Conservation (phyloP, 129 eudicot species). For the Flaveria sonorensis region DNA sequence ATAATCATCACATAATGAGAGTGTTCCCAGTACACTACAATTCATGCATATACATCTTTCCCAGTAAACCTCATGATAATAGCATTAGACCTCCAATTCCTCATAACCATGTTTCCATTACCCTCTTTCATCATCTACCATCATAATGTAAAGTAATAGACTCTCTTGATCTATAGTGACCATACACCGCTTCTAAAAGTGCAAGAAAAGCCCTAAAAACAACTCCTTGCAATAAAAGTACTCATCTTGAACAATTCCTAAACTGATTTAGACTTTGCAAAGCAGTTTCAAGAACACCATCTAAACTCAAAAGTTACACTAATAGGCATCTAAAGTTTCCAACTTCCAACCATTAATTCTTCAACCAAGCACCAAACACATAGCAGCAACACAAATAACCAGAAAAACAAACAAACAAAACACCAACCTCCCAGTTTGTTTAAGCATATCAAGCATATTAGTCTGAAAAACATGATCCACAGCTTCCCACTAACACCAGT, state of each 20-base stretch:
- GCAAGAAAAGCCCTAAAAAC: not conserved
- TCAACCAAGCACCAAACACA: not conserved
- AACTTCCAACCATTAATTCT: slow-evolving; percentile 7
- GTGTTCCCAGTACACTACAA: not conserved
- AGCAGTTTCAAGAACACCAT: not conserved
- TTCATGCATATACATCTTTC: slow-evolving; percentile 8
- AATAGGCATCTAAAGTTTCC: not conserved
- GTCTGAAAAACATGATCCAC: slow-evolving; percentile 98
- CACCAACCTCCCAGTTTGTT: slow-evolving; percentile 84
- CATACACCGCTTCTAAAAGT: not conserved
- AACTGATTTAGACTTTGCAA: not conserved
- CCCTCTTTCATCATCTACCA: slow-evolving; percentile 15
- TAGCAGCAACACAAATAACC: slow-evolving; percentile 5
- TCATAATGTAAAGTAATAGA: not conserved
- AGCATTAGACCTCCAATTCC: not conserved
- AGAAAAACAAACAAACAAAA: slow-evolving; percentile 4
- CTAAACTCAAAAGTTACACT: not conserved
- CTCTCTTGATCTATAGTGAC: not conserved
- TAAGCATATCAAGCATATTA: slow-evolving; percentile 97
- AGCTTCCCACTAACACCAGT: slow-evolving; percentile 98
- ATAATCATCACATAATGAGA: not conserved
- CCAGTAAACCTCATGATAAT: slow-evolving; percentile 1
- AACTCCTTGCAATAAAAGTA: slow-evolving; percentile 15
- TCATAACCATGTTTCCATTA: not conserved
- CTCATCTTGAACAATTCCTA: not conserved